Evolutionary conservation across 2,329 filamentous ascomycete species (phyloP).

Genomic region (Arthrobotrys entomopaga): DNA sequence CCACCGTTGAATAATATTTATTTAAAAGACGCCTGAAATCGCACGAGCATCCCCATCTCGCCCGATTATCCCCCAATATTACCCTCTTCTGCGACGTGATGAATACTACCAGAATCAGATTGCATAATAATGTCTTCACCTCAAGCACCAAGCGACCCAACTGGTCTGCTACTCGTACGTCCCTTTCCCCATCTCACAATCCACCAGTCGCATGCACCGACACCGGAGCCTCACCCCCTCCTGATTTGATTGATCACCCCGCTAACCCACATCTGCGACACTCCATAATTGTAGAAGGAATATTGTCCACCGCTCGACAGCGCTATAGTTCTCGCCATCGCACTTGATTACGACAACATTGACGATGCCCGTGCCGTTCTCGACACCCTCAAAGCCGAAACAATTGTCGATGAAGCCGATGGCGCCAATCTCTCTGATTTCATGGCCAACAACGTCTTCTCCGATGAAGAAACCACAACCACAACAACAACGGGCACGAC

Average conservation of each 20-base stretch:
- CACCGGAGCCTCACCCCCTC: not conserved
- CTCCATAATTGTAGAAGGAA: slow-evolving; percentile 49
- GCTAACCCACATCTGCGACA: slow-evolving; percentile 2
- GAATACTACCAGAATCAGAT: slow-evolving; percentile 25
- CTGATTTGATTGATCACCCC: not conserved
- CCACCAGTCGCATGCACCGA: not conserved
- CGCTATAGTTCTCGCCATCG: slow-evolving; percentile 58
- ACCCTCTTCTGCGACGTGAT: slow-evolving; percentile 35
- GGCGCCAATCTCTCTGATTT: slow-evolving; percentile 55
- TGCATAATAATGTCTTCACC: slow-evolving; percentile 38
- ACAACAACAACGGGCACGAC: slow-evolving; percentile 17
- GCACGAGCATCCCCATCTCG: slow-evolving; percentile 12
- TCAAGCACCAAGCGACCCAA: slow-evolving; percentile 45
- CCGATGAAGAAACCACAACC: slow-evolving; percentile 56
- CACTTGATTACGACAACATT: slow-evolving; percentile 56
- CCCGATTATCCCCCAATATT: not conserved
- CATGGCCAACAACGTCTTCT: slow-evolving; percentile 34
- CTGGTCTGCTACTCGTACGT: slow-evolving; percentile 43
- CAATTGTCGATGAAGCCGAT: slow-evolving; percentile 56
- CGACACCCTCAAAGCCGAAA: slow-evolving; percentile 54
- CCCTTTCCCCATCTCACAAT: too few species aligned
- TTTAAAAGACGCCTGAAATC: slow-evolving; percentile 11
- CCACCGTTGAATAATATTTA: not conserved
- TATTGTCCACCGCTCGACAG: slow-evolving; percentile 57
- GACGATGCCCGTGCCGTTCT: slow-evolving; percentile 52